Conservation (phyloP, 2,329 filamentous ascomycete genomes). For the Aspergillus neoniger region DNA sequence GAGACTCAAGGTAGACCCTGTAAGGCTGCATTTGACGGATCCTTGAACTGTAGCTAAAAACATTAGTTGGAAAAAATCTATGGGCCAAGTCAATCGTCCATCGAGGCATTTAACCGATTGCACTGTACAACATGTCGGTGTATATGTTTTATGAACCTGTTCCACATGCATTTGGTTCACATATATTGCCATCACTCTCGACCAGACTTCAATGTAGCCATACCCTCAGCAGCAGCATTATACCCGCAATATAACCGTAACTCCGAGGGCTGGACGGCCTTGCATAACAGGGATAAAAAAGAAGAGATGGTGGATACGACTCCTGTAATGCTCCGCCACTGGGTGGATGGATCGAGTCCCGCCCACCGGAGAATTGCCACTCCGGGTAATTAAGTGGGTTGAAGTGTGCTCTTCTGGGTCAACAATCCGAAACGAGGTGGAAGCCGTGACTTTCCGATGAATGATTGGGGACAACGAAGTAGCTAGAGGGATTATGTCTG, state of each 20-base stretch:
- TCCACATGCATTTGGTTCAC: too few relatives aligned
- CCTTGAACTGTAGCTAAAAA: neutral
- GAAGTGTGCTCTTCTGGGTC: neutral
- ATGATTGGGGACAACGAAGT: too few relatives aligned
- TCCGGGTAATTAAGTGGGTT: neutral
- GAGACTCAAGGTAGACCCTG: neutral
- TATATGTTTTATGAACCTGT: neutral
- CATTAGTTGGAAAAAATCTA: neutral
- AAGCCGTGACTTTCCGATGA: neutral
- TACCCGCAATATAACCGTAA: neutral
- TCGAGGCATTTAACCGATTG: neutral
- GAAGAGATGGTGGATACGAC: neutral
- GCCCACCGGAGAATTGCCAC: conserved; percentile 3
- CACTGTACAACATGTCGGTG: neutral
- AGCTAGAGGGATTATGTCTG: too few relatives aligned
- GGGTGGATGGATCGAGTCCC: neutral
- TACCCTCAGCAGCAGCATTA: neutral
- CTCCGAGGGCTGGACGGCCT: neutral
- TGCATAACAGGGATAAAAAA: neutral
- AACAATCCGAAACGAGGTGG: neutral
- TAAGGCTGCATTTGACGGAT: neutral
- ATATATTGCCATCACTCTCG: too few relatives aligned
- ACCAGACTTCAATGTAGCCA: too few relatives aligned
- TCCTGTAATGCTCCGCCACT: neutral
- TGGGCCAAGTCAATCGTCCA: neutral